Evolutionary conservation across 768 basidiomycete genomes (phyloP), one percentile per base, ranked within the genome.

Genomic region (Agaricus subrufescens): DNA sequence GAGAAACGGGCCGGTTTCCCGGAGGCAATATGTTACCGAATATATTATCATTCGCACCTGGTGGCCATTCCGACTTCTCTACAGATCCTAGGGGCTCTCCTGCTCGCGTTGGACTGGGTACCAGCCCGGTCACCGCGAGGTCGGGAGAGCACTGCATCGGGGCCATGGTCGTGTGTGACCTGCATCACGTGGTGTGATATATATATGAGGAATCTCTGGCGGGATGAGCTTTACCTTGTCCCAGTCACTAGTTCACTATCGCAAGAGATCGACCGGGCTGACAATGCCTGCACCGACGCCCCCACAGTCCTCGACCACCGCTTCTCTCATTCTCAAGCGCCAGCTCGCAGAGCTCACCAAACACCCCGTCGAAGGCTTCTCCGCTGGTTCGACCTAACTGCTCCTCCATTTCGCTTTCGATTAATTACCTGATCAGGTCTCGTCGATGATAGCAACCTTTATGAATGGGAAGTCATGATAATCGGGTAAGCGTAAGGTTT

Each of bases 401-500:
- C 34, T 60, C 26, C 37, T 63, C 59, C 60, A 62, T 50, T 61
- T 63, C 67, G 66, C 66, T 25, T 45, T 38, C 64, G 66, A 58
- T 67, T 65, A 50, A 56, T 56, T 19, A 23, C 31, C 37, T 12
- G 14, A 25, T 19, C 38, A 85, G 96, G 96, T 40, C 84, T 99
- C 53, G 94, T 94, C 46, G 94, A 98, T 69, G 96, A 98, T 57
- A 81, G 85, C 71, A 95, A 98, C 73, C 74, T 98, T 11, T 92
- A 89, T 57, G 95, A 98, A 75, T 99, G 97, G 97, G 94, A 97
- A 62, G 81, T 98, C 66, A 78, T 97, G 67, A 87, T 97, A 62
- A 96, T 96, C 66, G 93, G 94, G 93, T 95, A 60, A 57, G 84
- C 72, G 25, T 50, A 2, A 31, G 19, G 29, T 11, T 15, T 56